These are phyloP conservation scores for Geotrichum macrosporum DNA, from an alignment of 1,139 yeast genomes.

Conservation along the genomic window DNA sequence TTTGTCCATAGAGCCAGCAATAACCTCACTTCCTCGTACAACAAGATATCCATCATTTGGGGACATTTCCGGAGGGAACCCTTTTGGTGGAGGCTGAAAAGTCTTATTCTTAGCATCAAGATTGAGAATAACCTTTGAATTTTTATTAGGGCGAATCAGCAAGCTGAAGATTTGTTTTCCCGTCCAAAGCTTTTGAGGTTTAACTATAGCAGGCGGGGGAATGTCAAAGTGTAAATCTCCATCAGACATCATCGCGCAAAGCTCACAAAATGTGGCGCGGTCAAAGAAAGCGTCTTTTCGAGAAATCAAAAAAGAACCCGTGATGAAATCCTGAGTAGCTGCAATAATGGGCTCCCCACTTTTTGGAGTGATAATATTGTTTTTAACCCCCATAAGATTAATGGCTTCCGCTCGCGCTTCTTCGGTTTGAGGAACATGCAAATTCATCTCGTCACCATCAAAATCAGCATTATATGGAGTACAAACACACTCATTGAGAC, in stretches of 20 bases:
- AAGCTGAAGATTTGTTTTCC: constrained; percentile 93
- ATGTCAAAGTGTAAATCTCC: constrained; percentile 81
- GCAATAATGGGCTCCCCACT: constrained; percentile 99
- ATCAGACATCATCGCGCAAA: constrained; percentile 94
- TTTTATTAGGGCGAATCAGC: constrained; percentile 73
- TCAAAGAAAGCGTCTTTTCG: constrained; percentile 92
- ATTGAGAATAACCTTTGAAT: constrained; percentile 77
- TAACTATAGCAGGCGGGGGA: constrained; percentile 91
- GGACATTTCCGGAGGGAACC: constrained; percentile 86
- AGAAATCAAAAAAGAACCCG: constrained; percentile 89
- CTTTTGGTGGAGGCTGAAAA: constrained; percentile 64
- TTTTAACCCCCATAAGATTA: constrained; percentile 95
- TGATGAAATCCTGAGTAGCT: constrained; percentile 98
- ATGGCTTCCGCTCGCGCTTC: constrained; percentile 99
- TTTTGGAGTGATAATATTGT: constrained; percentile 89
- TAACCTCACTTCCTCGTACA: constrained; percentile 81
- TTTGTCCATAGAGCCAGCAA: constrained; percentile 96
- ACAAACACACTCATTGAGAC: constrained; percentile 98
- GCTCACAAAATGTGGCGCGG: constrained; percentile 75
- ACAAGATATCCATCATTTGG: constrained; percentile 94
- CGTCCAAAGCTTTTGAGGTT: constrained; percentile 90
- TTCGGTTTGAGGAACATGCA: constrained; percentile 98
- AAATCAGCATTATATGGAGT: constrained; percentile 99
- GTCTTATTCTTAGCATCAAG: constrained; percentile 94
- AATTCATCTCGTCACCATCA: constrained; percentile 99